phyloP scores from a whole-genome alignment of 2,329 filamentous ascomycete genomes.

The Aspergillus aculeatinus region DNA sequence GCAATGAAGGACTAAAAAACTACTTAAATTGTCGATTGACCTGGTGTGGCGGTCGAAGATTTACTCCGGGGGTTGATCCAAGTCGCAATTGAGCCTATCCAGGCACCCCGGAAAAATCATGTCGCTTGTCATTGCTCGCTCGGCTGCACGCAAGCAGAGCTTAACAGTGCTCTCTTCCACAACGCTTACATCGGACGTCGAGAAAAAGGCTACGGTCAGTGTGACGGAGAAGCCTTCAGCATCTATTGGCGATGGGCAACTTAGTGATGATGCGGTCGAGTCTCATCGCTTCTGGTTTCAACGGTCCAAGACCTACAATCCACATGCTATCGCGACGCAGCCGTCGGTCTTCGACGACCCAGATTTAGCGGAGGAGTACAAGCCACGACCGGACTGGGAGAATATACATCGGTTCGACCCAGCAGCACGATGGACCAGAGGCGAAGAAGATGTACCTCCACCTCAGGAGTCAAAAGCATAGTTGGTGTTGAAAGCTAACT shows the following conservation, averaged over 20 bases:
- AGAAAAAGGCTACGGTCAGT: conserved; percentile 10
- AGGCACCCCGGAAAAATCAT: conserved; percentile 1
- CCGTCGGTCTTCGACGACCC: conserved; percentile 50
- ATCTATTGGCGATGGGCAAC: neutral
- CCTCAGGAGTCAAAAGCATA: too few species aligned
- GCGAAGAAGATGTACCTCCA: conserved; percentile 19
- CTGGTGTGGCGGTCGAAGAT: neutral
- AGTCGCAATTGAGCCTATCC: neutral
- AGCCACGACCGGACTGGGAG: conserved; percentile 33
- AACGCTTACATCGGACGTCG: conserved; percentile 7
- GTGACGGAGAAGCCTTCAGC: neutral
- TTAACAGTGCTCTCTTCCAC: neutral
- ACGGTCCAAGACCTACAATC: conserved; percentile 22
- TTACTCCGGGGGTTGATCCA: neutral
- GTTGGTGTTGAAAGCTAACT: conserved; percentile 44
- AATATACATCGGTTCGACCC: conserved; percentile 24
- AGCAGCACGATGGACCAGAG: conserved; percentile 22
- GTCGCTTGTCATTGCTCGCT: conserved; percentile 17
- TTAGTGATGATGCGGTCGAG: conserved; percentile 20
- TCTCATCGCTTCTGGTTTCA: conserved; percentile 33
- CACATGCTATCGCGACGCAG: conserved; percentile 38
- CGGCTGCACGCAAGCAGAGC: neutral
- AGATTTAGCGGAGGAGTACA: conserved; percentile 37
- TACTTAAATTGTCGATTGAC: neutral
- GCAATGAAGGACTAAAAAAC: neutral